A percentile compares a stretch with the other conserved stretches of the same genome.
Conservation (phyloP, 352 stramenopile genomes). For the Pythium scleroteichum region DNA sequence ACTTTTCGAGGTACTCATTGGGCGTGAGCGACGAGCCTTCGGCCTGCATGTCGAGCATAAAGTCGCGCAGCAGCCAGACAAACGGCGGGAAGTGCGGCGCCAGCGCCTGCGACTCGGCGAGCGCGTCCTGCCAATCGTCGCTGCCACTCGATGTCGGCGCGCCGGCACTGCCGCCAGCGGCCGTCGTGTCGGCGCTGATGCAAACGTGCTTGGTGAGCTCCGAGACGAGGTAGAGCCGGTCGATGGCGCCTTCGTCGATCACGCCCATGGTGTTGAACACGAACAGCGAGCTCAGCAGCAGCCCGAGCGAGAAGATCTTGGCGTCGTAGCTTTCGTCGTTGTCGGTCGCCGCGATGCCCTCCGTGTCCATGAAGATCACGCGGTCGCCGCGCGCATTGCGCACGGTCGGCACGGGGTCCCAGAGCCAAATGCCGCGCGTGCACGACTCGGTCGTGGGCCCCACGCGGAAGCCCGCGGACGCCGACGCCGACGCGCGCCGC, state of each 20-base stretch:
- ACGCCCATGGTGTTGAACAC: slow-evolving; percentile 90
- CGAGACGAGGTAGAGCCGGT: slow-evolving; percentile 82
- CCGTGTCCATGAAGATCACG: slow-evolving; percentile 83
- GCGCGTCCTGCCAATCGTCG: slow-evolving; percentile 35
- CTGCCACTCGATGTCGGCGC: slow-evolving; percentile 1
- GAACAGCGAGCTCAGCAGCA: slow-evolving; percentile 82
- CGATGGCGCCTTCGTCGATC: slow-evolving; percentile 86
- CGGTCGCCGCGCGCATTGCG: slow-evolving; percentile 61
- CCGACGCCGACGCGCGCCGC: slow-evolving; percentile 2
- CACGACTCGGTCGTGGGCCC: slow-evolving; percentile 84
- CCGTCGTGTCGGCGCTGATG: slow-evolving; percentile 43
- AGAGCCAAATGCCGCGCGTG: slow-evolving; percentile 86
- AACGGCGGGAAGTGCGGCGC: slow-evolving; percentile 83
- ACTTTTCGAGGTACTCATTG: slow-evolving; percentile 80
- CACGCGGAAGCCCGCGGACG: slow-evolving; percentile 55
- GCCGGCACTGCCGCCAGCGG: slow-evolving; percentile 1
- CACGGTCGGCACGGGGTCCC: slow-evolving; percentile 55
- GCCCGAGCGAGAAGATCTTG: slow-evolving; percentile 84
- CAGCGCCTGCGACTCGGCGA: slow-evolving; percentile 51
- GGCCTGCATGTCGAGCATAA: slow-evolving; percentile 78
- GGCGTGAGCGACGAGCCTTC: slow-evolving; percentile 57
- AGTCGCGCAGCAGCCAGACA: slow-evolving; percentile 81
- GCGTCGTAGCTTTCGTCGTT: slow-evolving; percentile 89
- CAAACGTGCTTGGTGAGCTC: slow-evolving; percentile 86
- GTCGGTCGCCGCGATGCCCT: slow-evolving; percentile 82